phyloP scores from a whole-genome alignment of 257 asterid genomes.

The Pogostemon cablin region DNA sequence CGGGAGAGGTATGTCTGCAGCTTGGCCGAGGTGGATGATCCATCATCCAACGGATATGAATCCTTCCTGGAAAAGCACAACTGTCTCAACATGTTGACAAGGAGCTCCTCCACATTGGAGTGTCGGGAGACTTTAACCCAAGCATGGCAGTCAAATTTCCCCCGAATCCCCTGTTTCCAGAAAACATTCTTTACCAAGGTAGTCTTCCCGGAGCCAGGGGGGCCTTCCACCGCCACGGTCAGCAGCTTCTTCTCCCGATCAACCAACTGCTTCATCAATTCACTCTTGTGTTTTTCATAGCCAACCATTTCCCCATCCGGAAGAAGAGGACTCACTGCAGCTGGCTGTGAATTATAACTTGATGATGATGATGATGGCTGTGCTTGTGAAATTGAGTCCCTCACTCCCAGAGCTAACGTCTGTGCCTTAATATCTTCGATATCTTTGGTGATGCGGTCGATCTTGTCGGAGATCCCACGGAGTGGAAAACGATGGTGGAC shows the following conservation, averaged over 20 bases:
- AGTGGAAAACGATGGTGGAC: constrained; percentile 26
- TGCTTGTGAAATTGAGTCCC: not conserved
- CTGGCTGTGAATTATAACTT: too few species aligned
- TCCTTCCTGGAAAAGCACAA: constrained; percentile 27
- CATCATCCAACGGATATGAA: constrained; percentile 5
- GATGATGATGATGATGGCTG: not conserved
- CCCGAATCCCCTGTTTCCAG: constrained; percentile 18
- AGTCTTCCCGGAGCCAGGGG: constrained; percentile 45
- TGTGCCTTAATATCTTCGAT: not conserved
- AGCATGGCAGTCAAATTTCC: constrained; percentile 40
- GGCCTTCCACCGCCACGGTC: constrained; percentile 37
- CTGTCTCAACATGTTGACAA: constrained; percentile 24
- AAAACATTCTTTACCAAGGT: constrained; percentile 32
- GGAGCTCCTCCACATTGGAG: constrained; percentile 13
- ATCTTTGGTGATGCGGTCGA: not conserved
- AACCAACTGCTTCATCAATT: constrained; percentile 10
- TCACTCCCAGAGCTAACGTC: not conserved
- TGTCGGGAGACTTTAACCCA: constrained; percentile 37
- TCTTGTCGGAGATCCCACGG: constrained; percentile 3
- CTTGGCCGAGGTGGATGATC: not conserved
- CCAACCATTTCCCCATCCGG: constrained; percentile 42
- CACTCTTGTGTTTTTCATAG: constrained; percentile 17
- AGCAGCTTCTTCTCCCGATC: constrained; percentile 26
- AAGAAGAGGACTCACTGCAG: constrained; percentile 34
- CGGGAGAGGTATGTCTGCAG: constrained; percentile 20